Evolutionary conservation across 495 filamentous ascomycete genomes (phyloP), one percentile per base, ranked within the genome.

Genomic region (Glonium stellatum): DNA sequence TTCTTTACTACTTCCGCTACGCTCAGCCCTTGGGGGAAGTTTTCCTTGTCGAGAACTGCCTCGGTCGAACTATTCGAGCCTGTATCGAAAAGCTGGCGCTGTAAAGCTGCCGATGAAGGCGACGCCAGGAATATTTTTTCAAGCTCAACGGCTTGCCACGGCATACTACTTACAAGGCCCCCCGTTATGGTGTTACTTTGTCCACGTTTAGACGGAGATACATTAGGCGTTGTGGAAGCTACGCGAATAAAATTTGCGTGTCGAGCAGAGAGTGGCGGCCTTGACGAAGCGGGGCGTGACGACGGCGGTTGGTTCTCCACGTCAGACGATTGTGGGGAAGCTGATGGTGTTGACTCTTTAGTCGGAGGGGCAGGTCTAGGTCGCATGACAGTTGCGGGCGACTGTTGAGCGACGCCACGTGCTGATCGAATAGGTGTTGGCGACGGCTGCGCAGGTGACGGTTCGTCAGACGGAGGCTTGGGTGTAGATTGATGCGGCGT

Each of bases 281-380:
- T 63, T 15, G 68, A 72, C 69, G 62, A 67, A 50, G 78, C 75
- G 10, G 48, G 48, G 9, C 48, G 48, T 6, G 48, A 23, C 5
- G 84, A 85, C 3, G 87, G 88, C 0, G 87, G 87, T 18, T 35
- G 18, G 54, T 65, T 65, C 42, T 65, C 62, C 22, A 61, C 62
- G 59, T 65, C 54, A 19, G 62, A 65, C 9, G 59, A 62, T 42
- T 63, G 60, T n/a, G 25, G 60, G 59, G 53, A 64, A 54, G 18
- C 55, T 57, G 59, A 66, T 55, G 48, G 63, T 44, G 27, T 57
- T 60, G 3, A 53, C 56, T 41, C 60, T 55, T 35, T 58, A 13
- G 41, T 21, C n/a, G 23, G 21, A 54, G 63, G 41, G 34, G 57
- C 23, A 1, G 53, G 22, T 52, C 35, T 46, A 13, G 21, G 52